A percentile compares a stretch with the other conserved stretches of the same genome.
These are phyloP conservation scores for Pleurotus sapidus DNA, from an alignment of 768 basidiomycete genomes.

Conservation along the genomic window DNA sequence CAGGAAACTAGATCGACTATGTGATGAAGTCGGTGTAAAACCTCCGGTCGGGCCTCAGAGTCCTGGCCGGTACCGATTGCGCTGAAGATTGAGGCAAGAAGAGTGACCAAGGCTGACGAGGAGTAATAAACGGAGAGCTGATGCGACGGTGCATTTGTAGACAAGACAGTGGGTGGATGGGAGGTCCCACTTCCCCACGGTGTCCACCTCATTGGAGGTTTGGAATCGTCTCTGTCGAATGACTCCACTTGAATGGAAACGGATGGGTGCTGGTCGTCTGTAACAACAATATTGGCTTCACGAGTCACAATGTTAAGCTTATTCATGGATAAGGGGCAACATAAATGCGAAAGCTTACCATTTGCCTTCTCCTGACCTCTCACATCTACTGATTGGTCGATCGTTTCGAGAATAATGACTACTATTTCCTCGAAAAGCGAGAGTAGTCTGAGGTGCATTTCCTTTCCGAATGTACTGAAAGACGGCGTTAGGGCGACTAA, in stretches of 20 bases:
- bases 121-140: conserved; percentile 52
- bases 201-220: conserved; percentile 19
- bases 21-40: conserved; percentile 46
- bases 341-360: background rate
- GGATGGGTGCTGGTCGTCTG: conserved; percentile 22
- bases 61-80: conserved; percentile 38
- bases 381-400: background rate
- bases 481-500: conserved; percentile 73
- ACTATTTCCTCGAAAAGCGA: conserved; percentile 66
- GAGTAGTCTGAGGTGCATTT: conserved; percentile 63
- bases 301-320: too few relatives aligned
- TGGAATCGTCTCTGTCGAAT: conserved; percentile 31
- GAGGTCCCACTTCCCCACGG: conserved; percentile 22
- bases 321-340: background rate
- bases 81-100: conserved; percentile 63
- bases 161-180: conserved; percentile 27
- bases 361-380: background rate
- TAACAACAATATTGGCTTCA: too few relatives aligned
- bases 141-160: conserved; percentile 60
- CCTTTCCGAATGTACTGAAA: conserved; percentile 61
- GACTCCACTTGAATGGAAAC: conserved; percentile 62
- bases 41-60: conserved; percentile 27
- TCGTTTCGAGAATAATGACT: conserved; percentile 20
- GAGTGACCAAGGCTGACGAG: conserved; percentile 58
- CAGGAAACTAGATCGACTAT: conserved; percentile 52